Conservation (phyloP, 2,329 filamentous ascomycete genomes). For the Colletotrichum liaoningense region DNA sequence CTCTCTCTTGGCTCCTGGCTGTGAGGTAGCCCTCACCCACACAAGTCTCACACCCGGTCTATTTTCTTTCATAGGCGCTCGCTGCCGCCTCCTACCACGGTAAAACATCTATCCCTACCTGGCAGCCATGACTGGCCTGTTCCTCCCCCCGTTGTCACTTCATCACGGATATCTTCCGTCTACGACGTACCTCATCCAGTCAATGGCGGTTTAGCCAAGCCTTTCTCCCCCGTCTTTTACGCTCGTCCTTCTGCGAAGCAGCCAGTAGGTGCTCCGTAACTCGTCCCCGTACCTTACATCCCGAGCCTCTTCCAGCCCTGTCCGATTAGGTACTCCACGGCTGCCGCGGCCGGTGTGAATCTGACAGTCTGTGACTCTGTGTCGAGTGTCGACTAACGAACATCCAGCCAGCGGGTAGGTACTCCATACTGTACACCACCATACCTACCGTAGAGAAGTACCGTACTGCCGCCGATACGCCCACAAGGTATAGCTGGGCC, state of each 20-base stretch:
- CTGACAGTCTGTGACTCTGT: too few relatives aligned
- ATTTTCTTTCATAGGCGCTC: slow-evolving; percentile 18
- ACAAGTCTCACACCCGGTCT: slow-evolving; percentile 7
- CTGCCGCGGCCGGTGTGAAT: not conserved
- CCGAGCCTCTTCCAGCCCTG: slow-evolving; percentile 1
- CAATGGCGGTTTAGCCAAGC: not conserved
- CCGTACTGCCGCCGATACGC: not conserved
- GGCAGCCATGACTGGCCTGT: slow-evolving; percentile 12
- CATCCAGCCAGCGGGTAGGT: not conserved
- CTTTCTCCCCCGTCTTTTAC: not conserved
- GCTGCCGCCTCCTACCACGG: slow-evolving; percentile 11
- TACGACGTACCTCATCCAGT: not conserved
- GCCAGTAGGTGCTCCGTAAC: not conserved
- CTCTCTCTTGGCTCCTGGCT: not conserved
- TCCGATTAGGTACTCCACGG: not conserved
- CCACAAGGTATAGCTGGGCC: not conserved
- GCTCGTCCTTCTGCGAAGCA: not conserved
- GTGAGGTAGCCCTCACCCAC: not conserved
- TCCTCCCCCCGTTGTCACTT: not conserved
- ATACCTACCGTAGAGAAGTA: not conserved
- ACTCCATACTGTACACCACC: too few relatives aligned
- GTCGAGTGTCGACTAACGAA: too few relatives aligned
- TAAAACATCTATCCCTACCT: slow-evolving; percentile 28
- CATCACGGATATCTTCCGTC: slow-evolving; percentile 25
- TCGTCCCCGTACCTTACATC: slow-evolving; percentile 3